Conservation (phyloP, 768 basidiomycete species). For the Russula lepida region DNA sequence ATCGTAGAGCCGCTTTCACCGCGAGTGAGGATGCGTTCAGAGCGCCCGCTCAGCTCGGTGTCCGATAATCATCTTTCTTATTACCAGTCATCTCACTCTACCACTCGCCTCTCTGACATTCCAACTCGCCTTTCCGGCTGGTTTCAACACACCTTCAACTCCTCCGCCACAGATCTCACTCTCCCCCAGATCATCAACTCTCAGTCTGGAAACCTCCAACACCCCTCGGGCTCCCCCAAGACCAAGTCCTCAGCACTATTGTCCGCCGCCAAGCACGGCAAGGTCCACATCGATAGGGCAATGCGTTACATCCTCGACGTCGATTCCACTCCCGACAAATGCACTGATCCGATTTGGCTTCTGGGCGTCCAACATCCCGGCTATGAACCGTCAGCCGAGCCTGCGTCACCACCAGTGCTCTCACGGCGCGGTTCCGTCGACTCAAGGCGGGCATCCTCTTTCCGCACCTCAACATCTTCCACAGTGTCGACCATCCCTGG, state of each 20-base stretch:
- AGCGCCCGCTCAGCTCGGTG: constrained; percentile 43
- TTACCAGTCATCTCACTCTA: constrained; percentile 39
- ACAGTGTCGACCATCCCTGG: constrained; percentile 25
- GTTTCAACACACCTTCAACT: constrained; percentile 70
- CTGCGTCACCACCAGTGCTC: constrained; percentile 6
- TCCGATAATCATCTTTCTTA: constrained; percentile 39
- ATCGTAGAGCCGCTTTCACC: constrained; percentile 58
- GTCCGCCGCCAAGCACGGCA: constrained; percentile 63
- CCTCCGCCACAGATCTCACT: constrained; percentile 64
- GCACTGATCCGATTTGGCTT: constrained; percentile 79
- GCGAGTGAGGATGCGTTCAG: constrained; percentile 46
- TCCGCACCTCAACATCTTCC: constrained; percentile 39
- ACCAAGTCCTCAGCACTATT: constrained; percentile 45
- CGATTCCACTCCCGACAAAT: constrained; percentile 80
- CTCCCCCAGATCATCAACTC: constrained; percentile 52
- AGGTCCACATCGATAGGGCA: constrained; percentile 72
- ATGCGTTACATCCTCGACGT: constrained; percentile 87
- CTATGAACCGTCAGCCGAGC: constrained; percentile 41
- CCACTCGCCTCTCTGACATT: constrained; percentile 53
- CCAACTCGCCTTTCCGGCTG: constrained; percentile 72
- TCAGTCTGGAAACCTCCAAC: constrained; percentile 30
- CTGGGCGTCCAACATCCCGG: constrained; percentile 77
- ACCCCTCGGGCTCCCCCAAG: constrained; percentile 34
- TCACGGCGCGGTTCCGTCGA: constrained; percentile 35
- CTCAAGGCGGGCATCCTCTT: constrained; percentile 37